Conservation (phyloP, 805 yeast species). For the Suhomyces vadensis region DNA sequence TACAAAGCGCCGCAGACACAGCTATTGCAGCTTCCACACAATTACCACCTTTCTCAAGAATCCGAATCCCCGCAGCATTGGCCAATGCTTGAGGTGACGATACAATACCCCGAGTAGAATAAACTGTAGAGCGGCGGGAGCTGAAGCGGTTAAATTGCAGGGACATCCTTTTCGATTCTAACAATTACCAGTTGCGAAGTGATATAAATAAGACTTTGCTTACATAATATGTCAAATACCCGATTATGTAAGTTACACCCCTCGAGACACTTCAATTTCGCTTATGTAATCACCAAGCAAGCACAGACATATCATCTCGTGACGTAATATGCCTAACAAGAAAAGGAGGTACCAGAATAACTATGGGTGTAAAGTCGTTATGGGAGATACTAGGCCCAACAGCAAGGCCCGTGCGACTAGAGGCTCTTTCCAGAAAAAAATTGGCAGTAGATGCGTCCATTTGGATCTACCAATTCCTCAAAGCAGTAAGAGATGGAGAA, state of each 20-base stretch:
- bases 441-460: conserved; percentile 98
- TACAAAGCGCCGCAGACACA: conserved; percentile 54
- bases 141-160: conserved; percentile 25
- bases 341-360: not conserved
- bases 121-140: conserved; percentile 73
- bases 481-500: conserved; percentile 85
- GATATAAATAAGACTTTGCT: too few relatives aligned
- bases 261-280: too few relatives aligned
- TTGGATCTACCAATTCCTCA: conserved; percentile 96
- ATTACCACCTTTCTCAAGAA: conserved; percentile 72
- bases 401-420: conserved; percentile 86
- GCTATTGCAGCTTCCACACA: conserved; percentile 67
- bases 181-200: too few relatives aligned
- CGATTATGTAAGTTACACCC: too few relatives aligned
- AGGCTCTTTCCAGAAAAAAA: conserved; percentile 72
- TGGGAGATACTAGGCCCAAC: conserved; percentile 93
- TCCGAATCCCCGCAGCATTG: conserved; percentile 66
- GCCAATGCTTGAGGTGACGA: conserved; percentile 79
- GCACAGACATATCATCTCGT: too few relatives aligned
- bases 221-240: too few relatives aligned
- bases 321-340: not conserved
- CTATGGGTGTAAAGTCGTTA: conserved; percentile 93
- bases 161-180: too few relatives aligned
- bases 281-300: too few relatives aligned
- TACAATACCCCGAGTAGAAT: conserved; percentile 71